A percentile compares a stretch with the other conserved stretches of the same genome.
Evolutionary conservation across 768 basidiomycete species (phyloP).

Genomic region (Kwoniella mangroviensis): DNA sequence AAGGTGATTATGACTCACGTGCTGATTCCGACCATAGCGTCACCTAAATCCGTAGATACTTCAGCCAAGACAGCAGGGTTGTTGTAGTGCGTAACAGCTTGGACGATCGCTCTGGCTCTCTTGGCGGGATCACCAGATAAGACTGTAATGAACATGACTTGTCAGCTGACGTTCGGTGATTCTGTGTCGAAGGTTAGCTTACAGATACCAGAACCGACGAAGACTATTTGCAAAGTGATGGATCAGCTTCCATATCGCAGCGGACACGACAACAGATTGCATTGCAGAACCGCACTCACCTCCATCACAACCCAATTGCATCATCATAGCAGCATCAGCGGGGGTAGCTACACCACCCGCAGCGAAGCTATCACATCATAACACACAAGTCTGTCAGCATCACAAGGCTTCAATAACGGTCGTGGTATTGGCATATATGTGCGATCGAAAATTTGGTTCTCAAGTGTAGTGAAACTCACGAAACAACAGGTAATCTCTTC

Average conservation of each 20-base stretch:
- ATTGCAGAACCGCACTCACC: conserved; percentile 62
- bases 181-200: conserved; percentile 60
- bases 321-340: conserved; percentile 98
- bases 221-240: conserved; percentile 64
- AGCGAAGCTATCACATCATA: conserved; percentile 65
- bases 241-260: conserved; percentile 18
- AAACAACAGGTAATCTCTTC: conserved; percentile 88
- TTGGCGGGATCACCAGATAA: conserved; percentile 92
- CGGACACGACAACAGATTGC: no score
- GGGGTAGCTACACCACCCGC: conserved; percentile 93
- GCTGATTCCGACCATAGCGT: conserved; percentile 86
- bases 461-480: conserved; percentile 35
- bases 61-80: conserved; percentile 91
- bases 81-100: conserved; percentile 96
- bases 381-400: background rate
- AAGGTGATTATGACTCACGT: conserved; percentile 35
- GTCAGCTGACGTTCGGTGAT: conserved; percentile 9
- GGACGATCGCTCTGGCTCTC: conserved; percentile 92
- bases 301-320: conserved; percentile 97
- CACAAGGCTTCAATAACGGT: no score
- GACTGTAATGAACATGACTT: conserved; percentile 15
- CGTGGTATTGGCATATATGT: background rate
- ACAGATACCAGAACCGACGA: conserved; percentile 98
- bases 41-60: conserved; percentile 72
- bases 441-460: background rate